Base-by-base conservation (phyloP, 1,139 yeast species). In the Magnusiomyces paraingens region DNA sequence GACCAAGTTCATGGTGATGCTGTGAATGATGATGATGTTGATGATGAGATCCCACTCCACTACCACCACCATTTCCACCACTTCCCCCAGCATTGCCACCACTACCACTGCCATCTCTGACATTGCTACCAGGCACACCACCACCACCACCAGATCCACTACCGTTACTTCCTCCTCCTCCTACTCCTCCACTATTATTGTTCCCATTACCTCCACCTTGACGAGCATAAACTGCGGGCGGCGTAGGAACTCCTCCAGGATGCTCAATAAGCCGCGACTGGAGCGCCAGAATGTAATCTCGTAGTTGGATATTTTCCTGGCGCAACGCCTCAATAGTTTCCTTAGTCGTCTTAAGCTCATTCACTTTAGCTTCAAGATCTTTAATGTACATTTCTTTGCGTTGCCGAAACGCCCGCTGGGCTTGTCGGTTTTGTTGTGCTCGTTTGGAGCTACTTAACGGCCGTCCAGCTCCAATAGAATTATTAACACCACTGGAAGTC, bases 401-500 rank as follows among this genome's bases (percentile, higher is more conserved):
- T 64, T 82, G 83, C 65, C 96, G 78, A 70, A 88, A 89, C 12
- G 95, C 94, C 61, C 87, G 80, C 69, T 89, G 96, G 1, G 96
- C 95, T 56, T 81, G 82, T 64, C 96, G 75, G 71, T 89, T 89
- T 69, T 89, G 96, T n/a, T 85, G 88, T 1, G 96, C 96, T 60
- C 96, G 79, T 68, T 86, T 86, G 44, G 93, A 81, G 56, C 75
- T 76, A n/a, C 83, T 77, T 42, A 84, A 71, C 5, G 79, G 78
- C 59, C 81, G 77, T 8, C 78, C 79, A 26, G 32, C 32, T 8
- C 32, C 32, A 26, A 5, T 26, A 26, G 4, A 5, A 26, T 26
- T 26, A 4, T 8, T 8, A 26, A 4, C 32, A 26, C 32, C 32
- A 26, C 32, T 8, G 8, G 32, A 26, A 26, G 8, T 26, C 32